Evolutionary conservation across 2,329 filamentous ascomycete species (phyloP), one percentile per base, ranked within the genome.

Genomic region (Atkinsonella hypoxylon): DNA sequence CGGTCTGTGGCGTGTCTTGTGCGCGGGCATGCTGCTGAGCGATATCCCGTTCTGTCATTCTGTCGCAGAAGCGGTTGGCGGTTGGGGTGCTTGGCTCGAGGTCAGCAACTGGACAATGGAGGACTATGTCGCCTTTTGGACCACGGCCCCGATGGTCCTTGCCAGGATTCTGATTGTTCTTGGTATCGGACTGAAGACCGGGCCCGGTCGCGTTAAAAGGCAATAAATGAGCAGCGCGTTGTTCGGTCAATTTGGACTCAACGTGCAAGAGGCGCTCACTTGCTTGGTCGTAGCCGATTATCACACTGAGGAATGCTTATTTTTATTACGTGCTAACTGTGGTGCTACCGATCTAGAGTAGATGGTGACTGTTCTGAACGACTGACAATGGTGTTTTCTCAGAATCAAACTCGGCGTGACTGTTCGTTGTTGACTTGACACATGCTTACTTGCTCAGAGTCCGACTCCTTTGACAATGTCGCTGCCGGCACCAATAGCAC

Each of bases 11-110:
- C 58, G 62, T 22, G 41, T 65, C 38, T 50, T 68, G 47, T 67
- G 62, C 51, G 53, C 54, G 17, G 64, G 64, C 11, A 68, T 68
- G 64, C 57, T 69, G 31, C 53, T 67, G n/a, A 67, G 63, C 51
- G 66, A 69, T 53, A 51, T 52, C 2, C 55, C 55, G 3, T 65
- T 60, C 47, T 57, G 55, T 18, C 59, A 63, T 45, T 58, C 62
- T 36, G 55, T 56, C 1, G 64, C 62, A 26, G 61, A 67, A 54
- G 66, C 61, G 3, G 59, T 68, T 3, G 66, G 66, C 3, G 65
- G 66, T 10, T 67, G 64, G 65, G 51, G 40, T 0, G 18, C 39
- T 1, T 68, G 60, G 58, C 7, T 49, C 4, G 49, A 52, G 10
- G 31, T 64, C 9, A 26, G 47, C 2, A 51, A 49, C 7, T 68